Evolutionary conservation across 805 yeast species (phyloP).

Genomic region (Blastobotrys peoriensis): DNA sequence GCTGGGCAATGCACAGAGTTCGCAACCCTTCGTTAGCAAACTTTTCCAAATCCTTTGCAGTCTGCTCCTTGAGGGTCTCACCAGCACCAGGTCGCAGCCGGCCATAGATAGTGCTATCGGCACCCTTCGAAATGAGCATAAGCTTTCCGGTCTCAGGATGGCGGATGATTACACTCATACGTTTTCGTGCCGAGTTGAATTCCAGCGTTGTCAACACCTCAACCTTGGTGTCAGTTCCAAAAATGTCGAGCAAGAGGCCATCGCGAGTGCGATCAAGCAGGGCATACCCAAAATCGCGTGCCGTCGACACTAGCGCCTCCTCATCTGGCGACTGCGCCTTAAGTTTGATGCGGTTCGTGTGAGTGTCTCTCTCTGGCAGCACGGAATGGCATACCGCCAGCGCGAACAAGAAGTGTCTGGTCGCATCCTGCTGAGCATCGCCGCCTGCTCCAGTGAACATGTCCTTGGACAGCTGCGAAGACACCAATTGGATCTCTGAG

Average conservation of each 20-base stretch:
- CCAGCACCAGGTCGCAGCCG: constrained; percentile 30
- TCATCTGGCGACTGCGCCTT: constrained; percentile 85
- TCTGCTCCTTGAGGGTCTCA: constrained; percentile 41
- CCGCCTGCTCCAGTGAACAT: constrained; percentile 35
- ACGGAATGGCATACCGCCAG: constrained; percentile 73
- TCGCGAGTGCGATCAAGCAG: constrained; percentile 50
- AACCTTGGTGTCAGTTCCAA: constrained; percentile 42
- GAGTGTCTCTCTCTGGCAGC: constrained; percentile 47
- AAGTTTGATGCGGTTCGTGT: constrained; percentile 33
- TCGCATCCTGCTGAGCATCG: constrained; percentile 39
- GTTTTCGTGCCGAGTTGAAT: constrained; percentile 65
- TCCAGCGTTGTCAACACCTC: constrained; percentile 52
- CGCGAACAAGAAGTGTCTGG: constrained; percentile 55
- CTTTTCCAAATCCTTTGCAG: constrained; percentile 59
- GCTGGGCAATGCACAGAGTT: constrained; percentile 65
- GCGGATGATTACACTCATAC: constrained; percentile 69
- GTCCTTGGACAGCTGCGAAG: constrained; percentile 53
- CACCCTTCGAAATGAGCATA: constrained; percentile 60
- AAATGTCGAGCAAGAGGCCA: constrained; percentile 37
- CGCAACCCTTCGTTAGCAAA: constrained; percentile 75
- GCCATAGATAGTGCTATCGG: constrained; percentile 63
- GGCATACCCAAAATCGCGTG: constrained; percentile 65
- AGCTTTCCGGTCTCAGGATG: constrained; percentile 37
- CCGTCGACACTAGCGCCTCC: constrained; percentile 70
- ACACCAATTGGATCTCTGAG: constrained; percentile 50